Evolutionary conservation across 345 rosid genomes (phyloP).

Genomic region (Boechera divaricarpa): DNA sequence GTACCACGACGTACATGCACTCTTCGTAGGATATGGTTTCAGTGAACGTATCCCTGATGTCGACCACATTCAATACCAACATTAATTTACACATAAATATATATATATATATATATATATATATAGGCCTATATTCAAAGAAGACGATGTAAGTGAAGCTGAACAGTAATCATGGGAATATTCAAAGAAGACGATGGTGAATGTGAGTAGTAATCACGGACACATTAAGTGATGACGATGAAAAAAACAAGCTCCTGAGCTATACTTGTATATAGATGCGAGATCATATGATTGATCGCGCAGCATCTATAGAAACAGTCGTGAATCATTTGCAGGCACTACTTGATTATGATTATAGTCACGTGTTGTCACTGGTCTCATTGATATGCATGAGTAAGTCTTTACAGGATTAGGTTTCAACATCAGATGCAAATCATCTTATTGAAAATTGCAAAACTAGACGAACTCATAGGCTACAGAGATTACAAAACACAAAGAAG

Average conservation of each 20-base stretch:
- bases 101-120: neutral
- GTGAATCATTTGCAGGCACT: constrained; percentile 97
- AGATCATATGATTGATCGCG: constrained; percentile 98
- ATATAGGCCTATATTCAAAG: neutral
- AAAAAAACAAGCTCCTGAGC: constrained; percentile 4
- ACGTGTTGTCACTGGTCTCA: neutral
- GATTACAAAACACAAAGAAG: constrained; percentile 8
- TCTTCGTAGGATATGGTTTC: neutral
- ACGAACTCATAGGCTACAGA: neutral
- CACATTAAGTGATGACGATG: constrained; percentile 16
- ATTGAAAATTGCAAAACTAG: neutral
- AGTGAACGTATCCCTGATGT: constrained; percentile 34
- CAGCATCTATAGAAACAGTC: constrained; percentile 94
- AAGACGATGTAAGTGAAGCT: neutral
- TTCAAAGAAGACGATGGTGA: constrained; percentile 6
- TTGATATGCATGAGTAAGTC: neutral
- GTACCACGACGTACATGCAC: constrained; percentile 23
- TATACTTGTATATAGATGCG: neutral
- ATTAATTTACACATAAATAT: neutral
- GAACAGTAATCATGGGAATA: neutral
- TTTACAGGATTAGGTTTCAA: neutral
- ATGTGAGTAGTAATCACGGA: constrained; percentile 13
- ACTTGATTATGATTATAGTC: constrained; percentile 11
- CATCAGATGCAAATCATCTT: constrained; percentile 1
- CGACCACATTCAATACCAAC: constrained; percentile 35